Evolutionary conservation across 352 stramenopile genomes (phyloP).

Genomic region (Phytophthora chlamydospora): DNA sequence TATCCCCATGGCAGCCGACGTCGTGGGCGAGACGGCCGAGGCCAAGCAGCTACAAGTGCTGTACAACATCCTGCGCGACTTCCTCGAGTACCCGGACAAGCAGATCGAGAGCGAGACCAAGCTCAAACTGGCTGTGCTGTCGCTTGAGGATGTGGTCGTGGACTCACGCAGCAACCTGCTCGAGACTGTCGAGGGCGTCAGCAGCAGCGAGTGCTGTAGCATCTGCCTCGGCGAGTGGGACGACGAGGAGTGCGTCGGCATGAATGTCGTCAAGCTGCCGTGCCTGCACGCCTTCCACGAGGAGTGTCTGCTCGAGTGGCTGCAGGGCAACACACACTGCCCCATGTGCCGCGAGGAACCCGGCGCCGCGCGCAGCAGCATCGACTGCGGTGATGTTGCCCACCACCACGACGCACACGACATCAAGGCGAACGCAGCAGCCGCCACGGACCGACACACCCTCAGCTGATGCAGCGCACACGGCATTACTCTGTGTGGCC

Average conservation of each 20-base stretch:
- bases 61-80: conserved; percentile 80
- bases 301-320: conserved; percentile 87
- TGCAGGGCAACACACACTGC: conserved; percentile 82
- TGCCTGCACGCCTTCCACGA: conserved; percentile 89
- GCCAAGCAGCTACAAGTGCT: conserved; percentile 58
- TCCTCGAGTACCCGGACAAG: conserved; percentile 86
- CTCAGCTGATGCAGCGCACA: conserved; percentile 7
- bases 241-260: conserved; percentile 77
- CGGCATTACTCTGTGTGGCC: background rate
- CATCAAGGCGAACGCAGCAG: conserved; percentile 17
- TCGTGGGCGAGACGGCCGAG: conserved; percentile 25
- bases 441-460: conserved; percentile 20
- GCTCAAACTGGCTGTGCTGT: conserved; percentile 81
- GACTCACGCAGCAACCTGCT: conserved; percentile 71
- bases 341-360: conserved; percentile 88
- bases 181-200: conserved; percentile 46
- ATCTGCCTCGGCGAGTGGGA: conserved; percentile 87
- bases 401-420: conserved; percentile 5
- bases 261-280: conserved; percentile 87
- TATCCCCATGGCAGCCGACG: conserved; percentile 59
- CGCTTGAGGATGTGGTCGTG: conserved; percentile 84
- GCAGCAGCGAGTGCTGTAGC: conserved; percentile 77
- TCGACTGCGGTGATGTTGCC: conserved; percentile 11
- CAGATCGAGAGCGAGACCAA: conserved; percentile 88
- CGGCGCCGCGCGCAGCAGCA: conserved; percentile 3